Evolutionary conservation across 495 filamentous ascomycete genomes (phyloP).

Genomic region (Neurospora sp.): DNA sequence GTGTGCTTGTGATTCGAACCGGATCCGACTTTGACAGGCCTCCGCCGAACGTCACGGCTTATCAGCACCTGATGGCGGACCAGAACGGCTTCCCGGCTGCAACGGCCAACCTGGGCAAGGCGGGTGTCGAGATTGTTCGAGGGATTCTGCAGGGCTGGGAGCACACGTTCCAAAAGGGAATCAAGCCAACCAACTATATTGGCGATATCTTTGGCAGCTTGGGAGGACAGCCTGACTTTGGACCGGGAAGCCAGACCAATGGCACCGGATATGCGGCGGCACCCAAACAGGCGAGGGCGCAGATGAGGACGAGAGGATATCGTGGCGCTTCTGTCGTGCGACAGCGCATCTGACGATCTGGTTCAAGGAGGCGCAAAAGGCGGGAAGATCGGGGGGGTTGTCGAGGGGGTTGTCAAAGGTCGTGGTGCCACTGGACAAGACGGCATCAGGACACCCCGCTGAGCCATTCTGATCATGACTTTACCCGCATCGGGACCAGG

Average conservation of each 20-base stretch:
- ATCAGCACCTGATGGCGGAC: slow-evolving; percentile 48
- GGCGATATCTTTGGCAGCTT: slow-evolving; percentile 63
- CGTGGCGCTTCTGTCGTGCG: not conserved
- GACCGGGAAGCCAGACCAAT: slow-evolving; percentile 35
- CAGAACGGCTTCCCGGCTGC: slow-evolving; percentile 51
- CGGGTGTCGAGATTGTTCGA: slow-evolving; percentile 55
- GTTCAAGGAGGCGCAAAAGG: not conserved
- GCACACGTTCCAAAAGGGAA: slow-evolving; percentile 43
- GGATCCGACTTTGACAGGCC: slow-evolving; percentile 65
- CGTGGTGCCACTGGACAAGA: not conserved
- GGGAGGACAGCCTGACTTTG: slow-evolving; percentile 58
- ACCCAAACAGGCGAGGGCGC: not conserved
- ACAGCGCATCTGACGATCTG: not conserved
- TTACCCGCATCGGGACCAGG: not conserved
- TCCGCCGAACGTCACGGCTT: slow-evolving; percentile 42
- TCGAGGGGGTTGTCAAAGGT: not conserved
- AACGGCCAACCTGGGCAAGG: slow-evolving; percentile 56
- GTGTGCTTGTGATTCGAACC: slow-evolving; percentile 65
- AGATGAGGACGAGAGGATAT: not conserved
- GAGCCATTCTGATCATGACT: not conserved
- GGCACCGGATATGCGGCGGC: slow-evolving; percentile 10
- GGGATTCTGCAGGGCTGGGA: slow-evolving; percentile 57
- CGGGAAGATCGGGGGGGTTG: not conserved
- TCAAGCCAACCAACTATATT: slow-evolving; percentile 58
- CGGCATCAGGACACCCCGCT: not conserved